Conservation (phyloP, 2,329 filamentous ascomycete species). For the Rugonectria rugulosa region DNA sequence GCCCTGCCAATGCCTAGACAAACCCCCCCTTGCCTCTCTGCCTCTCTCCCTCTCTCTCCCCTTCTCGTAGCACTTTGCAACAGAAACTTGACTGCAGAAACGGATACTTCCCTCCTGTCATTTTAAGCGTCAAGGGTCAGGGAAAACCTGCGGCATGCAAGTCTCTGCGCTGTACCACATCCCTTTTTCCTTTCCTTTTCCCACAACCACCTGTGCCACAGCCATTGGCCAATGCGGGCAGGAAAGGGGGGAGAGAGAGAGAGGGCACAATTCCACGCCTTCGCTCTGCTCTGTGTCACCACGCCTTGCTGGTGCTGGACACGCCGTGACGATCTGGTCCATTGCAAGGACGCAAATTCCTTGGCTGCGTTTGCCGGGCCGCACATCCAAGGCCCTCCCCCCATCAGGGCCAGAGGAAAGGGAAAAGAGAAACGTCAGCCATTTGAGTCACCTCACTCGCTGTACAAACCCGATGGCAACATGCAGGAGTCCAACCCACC, state of each 20-base stretch:
- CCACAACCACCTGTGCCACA: conserved; percentile 17
- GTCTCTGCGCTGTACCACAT: no score
- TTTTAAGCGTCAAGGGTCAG: conserved; percentile 33
- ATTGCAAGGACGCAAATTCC: conserved; percentile 20
- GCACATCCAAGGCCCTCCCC: no score
- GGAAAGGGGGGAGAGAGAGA: conserved; percentile 9
- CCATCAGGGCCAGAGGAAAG: no score
- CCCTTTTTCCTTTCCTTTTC: conserved; percentile 20
- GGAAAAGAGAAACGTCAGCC: conserved; percentile 6
- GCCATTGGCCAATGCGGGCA: conserved; percentile 27
- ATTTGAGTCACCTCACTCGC: background rate
- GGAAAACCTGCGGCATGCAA: no score
- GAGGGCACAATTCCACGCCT: background rate
- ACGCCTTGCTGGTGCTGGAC: conserved; percentile 17
- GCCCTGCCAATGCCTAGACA: background rate
- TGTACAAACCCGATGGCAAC: conserved; percentile 27
- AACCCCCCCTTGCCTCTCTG: no score
- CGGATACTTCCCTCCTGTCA: conserved; percentile 30
- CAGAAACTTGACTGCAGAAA: no score
- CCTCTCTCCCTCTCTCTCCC: no score
- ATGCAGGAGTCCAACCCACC: conserved; percentile 11
- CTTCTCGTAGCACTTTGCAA: background rate
- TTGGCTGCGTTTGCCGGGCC: conserved; percentile 24
- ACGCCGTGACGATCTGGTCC: background rate
- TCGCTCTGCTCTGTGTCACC: conserved; percentile 10